Base-by-base conservation (phyloP, 306 rosid genomes). In the Vigna unguiculata region DNA sequence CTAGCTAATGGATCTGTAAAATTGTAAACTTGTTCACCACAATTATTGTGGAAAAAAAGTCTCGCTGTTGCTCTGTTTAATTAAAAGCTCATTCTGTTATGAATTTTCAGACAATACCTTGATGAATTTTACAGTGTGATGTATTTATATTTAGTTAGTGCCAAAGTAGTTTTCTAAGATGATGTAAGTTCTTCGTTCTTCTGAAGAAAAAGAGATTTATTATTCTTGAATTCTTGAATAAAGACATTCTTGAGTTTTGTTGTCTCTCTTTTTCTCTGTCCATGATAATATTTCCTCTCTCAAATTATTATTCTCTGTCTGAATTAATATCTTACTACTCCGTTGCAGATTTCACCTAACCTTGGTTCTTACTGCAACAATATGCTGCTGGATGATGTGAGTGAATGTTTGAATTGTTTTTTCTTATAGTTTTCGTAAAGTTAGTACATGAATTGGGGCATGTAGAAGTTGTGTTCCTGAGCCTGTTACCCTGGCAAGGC, bases 371-470 rank as follows among this genome's bases (percentile, higher is more conserved):
- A 92, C 96, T 54, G 97, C 98, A 22, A 93, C 93, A 61, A 81
- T 85, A 62, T 92, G 98, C 81, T 87, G 96, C 78, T 94, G 98
- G 98, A 89, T 94, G 93, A 94, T 94, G 98, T 94, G 86, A 86
- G 97, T 84, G 51, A 28, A 28, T 32, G 46, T 78, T 81, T 47
- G 15, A 43, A 5, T 80, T 54, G 13, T 12, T 14, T 73, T 14
- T 73, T 55, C 12, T 59, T 68, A 74, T 34, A 16, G 16, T 71
- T 59, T 72, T 41, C 81, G 10, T 74, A 25, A 15, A 14, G 47
- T 68, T 19, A 24, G 13, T 65, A 57, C 43, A 38, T 17, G 48
- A 68, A 55, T 75, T 62, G 66, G 59, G 74, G 57, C 43, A 21
- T 10, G 4, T 24, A 48, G 28, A 52, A 64, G 5, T 63, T 75